These are phyloP conservation scores for Hemisphaericaspora xylanilytica DNA, from an alignment of 1,139 yeast species.

Conservation along the genomic window DNA sequence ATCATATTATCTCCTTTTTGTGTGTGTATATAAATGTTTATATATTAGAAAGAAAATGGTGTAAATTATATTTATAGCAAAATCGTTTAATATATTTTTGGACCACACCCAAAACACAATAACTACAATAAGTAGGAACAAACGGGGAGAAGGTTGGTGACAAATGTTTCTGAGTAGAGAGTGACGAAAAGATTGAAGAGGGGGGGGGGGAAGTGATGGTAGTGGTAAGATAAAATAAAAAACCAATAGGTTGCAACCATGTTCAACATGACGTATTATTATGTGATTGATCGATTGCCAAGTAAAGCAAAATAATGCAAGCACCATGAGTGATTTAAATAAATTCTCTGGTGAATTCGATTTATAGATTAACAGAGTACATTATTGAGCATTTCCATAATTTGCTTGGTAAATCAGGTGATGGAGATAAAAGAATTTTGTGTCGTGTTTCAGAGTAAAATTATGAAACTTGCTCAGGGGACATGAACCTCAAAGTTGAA, in stretches of 20 bases:
- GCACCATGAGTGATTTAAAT: too few relatives aligned
- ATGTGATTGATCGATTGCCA: too few relatives aligned
- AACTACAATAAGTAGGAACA: neutral
- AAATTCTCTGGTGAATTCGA: too few relatives aligned
- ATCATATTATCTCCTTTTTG: neutral
- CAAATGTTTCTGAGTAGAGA: too few relatives aligned
- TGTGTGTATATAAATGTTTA: neutral
- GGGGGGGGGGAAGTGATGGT: too few relatives aligned
- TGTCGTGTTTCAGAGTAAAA: constrained; percentile 19
- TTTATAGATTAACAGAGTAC: neutral
- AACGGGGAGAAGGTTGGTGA: neutral
- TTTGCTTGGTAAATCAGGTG: neutral
- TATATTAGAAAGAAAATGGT: neutral
- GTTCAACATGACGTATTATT: too few relatives aligned
- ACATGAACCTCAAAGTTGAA: neutral
- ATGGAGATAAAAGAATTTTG: constrained; percentile 10
- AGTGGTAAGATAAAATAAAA: too few relatives aligned
- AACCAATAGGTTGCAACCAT: too few relatives aligned
- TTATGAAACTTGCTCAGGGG: constrained; percentile 19
- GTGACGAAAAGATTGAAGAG: too few relatives aligned
- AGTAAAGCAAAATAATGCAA: too few relatives aligned
- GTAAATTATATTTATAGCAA: neutral
- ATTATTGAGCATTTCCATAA: too few relatives aligned
- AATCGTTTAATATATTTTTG: neutral
- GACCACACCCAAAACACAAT: neutral